Conservation (phyloP, 2,329 filamentous ascomycete genomes). For the Monilinia aucupariae region DNA sequence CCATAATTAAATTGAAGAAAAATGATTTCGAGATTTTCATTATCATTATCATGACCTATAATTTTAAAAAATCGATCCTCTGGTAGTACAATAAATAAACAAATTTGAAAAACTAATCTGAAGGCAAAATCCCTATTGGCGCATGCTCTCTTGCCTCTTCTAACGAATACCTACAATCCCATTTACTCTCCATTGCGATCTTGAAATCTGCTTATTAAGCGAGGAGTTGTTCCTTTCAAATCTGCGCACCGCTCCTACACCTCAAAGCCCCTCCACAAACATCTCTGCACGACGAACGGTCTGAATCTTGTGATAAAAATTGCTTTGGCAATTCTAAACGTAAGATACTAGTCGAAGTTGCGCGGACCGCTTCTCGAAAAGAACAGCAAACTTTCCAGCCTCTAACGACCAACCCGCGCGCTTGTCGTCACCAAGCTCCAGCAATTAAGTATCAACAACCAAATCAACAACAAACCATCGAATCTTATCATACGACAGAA, state of each 20-base stretch:
- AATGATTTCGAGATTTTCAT: not conserved
- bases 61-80: not conserved
- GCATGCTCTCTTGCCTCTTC: conserved; percentile 16
- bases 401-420: conserved; percentile 15
- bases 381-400: conserved; percentile 10
- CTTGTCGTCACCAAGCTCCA: conserved; percentile 29
- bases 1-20: not conserved
- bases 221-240: conserved; percentile 17
- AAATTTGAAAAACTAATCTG: not conserved
- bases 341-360: conserved; percentile 14
- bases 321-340: conserved; percentile 10
- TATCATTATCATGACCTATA: not conserved
- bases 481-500: conserved; percentile 13
- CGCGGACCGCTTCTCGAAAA: conserved; percentile 10
- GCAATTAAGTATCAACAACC: conserved; percentile 27
- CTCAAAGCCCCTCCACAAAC: conserved; percentile 14
- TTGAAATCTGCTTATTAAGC: conserved; percentile 15
- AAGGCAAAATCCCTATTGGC: not conserved
- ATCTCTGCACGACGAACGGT: conserved; percentile 7
- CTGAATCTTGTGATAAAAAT: conserved; percentile 8
- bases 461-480: conserved; percentile 14
- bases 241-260: conserved; percentile 16
- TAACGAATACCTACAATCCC: conserved; percentile 1
- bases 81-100: not conserved
- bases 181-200: conserved; percentile 7